Percentiles rank a stretch among this genome's conserved stretches.
phyloP scores from a whole-genome alignment of 371 early-diverging fungal species.

The Apophysomyces variabilis region DNA sequence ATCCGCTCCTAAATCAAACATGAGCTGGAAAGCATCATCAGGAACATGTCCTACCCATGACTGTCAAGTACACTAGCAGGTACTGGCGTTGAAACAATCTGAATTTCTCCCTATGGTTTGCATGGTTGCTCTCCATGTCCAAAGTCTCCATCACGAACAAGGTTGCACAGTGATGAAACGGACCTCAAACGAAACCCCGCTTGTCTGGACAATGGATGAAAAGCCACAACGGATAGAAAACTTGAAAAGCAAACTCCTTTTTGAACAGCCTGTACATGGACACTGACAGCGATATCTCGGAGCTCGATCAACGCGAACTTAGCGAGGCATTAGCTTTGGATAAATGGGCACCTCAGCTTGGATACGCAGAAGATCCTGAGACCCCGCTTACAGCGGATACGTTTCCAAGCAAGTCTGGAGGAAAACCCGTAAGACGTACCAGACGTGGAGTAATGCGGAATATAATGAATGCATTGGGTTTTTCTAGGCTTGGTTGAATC shows the following conservation, averaged over 20 bases:
- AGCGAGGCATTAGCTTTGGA: conserved; percentile 33
- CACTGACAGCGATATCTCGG: conserved; percentile 41
- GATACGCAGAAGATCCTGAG: conserved; percentile 76
- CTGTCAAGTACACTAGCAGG: conserved; percentile 64
- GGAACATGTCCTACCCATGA: conserved; percentile 57
- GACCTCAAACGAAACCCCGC: not conserved
- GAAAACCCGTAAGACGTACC: conserved; percentile 70
- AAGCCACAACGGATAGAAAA: not conserved
- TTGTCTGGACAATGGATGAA: not conserved
- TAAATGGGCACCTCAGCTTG: conserved; percentile 65
- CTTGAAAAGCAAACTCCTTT: conserved; percentile 6
- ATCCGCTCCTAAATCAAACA: conserved; percentile 58
- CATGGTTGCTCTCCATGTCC: conserved; percentile 4
- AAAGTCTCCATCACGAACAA: conserved; percentile 16
- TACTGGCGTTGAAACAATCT: conserved; percentile 47
- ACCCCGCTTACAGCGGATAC: conserved; percentile 61
- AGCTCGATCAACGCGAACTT: conserved; percentile 37
- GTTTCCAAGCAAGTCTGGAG: conserved; percentile 91
- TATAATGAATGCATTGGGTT: not conserved
- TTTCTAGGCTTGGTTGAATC: conserved; percentile 85
- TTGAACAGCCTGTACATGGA: conserved; percentile 13
- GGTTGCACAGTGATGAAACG: not conserved
- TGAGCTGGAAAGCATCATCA: not conserved
- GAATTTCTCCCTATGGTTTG: conserved; percentile 19
- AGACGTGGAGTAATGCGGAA: not conserved